Conservation (phyloP, 306 rosid genomes). For the Rosa chinensis region DNA sequence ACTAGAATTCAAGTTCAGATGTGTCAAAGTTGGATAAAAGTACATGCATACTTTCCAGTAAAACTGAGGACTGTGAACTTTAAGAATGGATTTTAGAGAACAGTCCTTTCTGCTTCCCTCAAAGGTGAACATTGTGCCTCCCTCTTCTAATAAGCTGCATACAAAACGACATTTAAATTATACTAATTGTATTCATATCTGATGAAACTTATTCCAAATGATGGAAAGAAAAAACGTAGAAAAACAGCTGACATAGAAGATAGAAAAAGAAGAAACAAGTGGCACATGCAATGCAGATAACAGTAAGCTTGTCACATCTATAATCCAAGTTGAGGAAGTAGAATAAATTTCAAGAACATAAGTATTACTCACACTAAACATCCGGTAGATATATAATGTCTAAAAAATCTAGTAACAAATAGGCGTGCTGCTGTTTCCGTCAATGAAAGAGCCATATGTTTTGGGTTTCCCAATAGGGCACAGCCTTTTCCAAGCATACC, state of each 20-base stretch:
- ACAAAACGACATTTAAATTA: slow-evolving; percentile 1
- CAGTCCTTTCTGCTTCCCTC: slow-evolving; percentile 56
- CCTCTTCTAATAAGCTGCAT: slow-evolving; percentile 77
- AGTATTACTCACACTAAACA: slow-evolving; percentile 65
- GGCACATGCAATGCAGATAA: background rate
- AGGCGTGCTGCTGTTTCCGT: slow-evolving; percentile 67
- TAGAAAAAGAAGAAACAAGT: background rate
- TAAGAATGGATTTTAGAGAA: slow-evolving; percentile 41
- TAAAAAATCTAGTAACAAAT: slow-evolving; percentile 63
- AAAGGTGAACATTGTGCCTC: slow-evolving; percentile 73
- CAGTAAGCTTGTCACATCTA: background rate
- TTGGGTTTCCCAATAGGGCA: slow-evolving; percentile 58
- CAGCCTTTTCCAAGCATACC: slow-evolving; percentile 55
- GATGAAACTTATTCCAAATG: slow-evolving; percentile 12
- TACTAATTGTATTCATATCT: no score
- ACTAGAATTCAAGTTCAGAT: background rate
- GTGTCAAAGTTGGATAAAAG: background rate
- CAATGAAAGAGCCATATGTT: slow-evolving; percentile 82
- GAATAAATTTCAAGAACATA: background rate
- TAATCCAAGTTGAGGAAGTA: background rate
- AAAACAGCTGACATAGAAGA: background rate
- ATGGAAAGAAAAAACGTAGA: background rate
- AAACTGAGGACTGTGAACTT: slow-evolving; percentile 75
- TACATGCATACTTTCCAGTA: slow-evolving; percentile 74
- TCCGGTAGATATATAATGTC: slow-evolving; percentile 52